A percentile compares a stretch with the other conserved stretches of the same genome.
Evolutionary conservation across 1,139 yeast species (phyloP).

Genomic region (Kluyveromyces sp.): DNA sequence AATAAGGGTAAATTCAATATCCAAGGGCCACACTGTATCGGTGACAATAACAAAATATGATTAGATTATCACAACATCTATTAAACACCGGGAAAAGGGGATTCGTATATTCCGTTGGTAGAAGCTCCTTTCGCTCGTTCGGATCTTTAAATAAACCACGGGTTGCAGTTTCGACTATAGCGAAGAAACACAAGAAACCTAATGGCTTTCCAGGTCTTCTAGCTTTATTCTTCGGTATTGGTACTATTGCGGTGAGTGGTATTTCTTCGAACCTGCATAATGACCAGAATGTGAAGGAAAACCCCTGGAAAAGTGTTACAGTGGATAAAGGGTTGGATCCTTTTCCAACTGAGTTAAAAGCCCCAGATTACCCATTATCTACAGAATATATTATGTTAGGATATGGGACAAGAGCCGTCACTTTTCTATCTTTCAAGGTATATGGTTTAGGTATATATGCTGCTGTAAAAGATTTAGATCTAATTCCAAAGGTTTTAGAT

Average conservation of each 20-base stretch:
- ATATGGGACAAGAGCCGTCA: constrained; percentile 72
- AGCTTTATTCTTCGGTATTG: constrained; percentile 2
- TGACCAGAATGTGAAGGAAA: constrained; percentile 9
- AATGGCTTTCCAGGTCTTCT: constrained; percentile 2
- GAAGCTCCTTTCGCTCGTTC: background rate
- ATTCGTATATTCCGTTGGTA: background rate
- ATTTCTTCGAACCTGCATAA: constrained; percentile 2
- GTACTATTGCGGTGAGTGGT: background rate
- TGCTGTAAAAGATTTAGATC: constrained; percentile 46
- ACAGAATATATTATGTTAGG: constrained; percentile 52
- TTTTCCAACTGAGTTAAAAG: constrained; percentile 35
- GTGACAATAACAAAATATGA: background rate
- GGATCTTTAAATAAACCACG: constrained; percentile 2
- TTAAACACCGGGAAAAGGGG: background rate
- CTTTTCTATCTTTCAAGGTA: constrained; percentile 75
- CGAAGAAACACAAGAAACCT: constrained; percentile 1
- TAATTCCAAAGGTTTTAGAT: constrained; percentile 40
- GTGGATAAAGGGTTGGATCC: constrained; percentile 48
- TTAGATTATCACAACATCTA: background rate
- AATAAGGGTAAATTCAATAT: too few relatives aligned
- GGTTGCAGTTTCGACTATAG: constrained; percentile 4
- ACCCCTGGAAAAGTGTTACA: constrained; percentile 24
- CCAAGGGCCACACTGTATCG: too few relatives aligned
- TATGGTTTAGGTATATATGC: constrained; percentile 80
- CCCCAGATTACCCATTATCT: constrained; percentile 15